Percentiles rank a stretch among this genome's conserved stretches.
Evolutionary conservation across 1,139 yeast genomes (phyloP).

Genomic region (Blastobotrys proliferans): DNA sequence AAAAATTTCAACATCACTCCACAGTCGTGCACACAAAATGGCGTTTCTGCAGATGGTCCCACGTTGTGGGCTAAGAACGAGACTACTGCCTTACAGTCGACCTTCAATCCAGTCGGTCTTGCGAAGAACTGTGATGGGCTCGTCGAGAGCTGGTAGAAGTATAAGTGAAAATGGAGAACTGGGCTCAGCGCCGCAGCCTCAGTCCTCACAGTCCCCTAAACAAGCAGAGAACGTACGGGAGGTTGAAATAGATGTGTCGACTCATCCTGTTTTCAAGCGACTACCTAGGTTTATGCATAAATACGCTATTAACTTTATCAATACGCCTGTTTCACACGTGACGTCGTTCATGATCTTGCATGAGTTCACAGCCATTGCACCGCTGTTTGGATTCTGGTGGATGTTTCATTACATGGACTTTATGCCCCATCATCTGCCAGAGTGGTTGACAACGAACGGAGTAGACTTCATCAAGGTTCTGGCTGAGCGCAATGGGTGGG

Average conservation of each 20-base stretch:
- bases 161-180: background rate
- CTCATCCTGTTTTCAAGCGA: slow-evolving; percentile 15
- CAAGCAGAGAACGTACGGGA: background rate
- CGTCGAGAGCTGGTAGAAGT: slow-evolving; percentile 3
- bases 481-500: slow-evolving; percentile 36
- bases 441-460: slow-evolving; percentile 62
- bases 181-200: too few relatives aligned
- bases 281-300: slow-evolving; percentile 49
- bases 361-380: slow-evolving; percentile 78
- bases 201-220: background rate
- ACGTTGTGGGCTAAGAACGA: too few relatives aligned
- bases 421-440: slow-evolving; percentile 52
- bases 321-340: slow-evolving; percentile 68
- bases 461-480: slow-evolving; percentile 53
- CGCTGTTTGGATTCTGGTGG: slow-evolving; percentile 76
- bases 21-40: too few relatives aligned
- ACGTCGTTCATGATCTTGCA: slow-evolving; percentile 76
- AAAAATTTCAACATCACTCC: too few relatives aligned
- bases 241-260: slow-evolving; percentile 12
- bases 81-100: background rate
- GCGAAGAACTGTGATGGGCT: slow-evolving; percentile 7
- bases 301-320: slow-evolving; percentile 46
- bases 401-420: slow-evolving; percentile 54
- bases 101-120: background rate
- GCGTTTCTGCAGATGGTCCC: too few relatives aligned